phyloP scores from a whole-genome alignment of 1,284 basidiomycete species.

The Cutaneotrichosporon curvatum region DNA sequence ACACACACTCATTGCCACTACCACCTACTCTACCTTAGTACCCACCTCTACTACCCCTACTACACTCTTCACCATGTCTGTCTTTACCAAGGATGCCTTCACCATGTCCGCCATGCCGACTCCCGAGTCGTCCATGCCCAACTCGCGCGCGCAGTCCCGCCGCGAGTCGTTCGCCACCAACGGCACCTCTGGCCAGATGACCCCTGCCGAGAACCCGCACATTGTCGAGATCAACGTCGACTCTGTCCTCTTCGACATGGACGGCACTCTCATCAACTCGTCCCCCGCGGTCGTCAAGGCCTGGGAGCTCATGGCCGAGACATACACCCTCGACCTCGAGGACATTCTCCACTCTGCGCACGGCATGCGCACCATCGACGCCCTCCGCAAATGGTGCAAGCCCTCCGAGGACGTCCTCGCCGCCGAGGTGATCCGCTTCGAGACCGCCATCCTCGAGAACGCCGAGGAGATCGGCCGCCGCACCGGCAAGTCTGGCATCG shows the following conservation, averaged over 20 bases:
- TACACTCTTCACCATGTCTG: constrained; percentile 40
- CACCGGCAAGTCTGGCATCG: constrained; percentile 40
- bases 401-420: constrained; percentile 41
- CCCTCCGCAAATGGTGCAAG: constrained; percentile 44
- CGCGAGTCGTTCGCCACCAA: constrained; percentile 29
- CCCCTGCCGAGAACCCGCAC: constrained; percentile 63
- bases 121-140: constrained; percentile 25
- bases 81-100: constrained; percentile 47
- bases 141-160: constrained; percentile 30
- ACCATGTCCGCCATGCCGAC: constrained; percentile 44
- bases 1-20: not conserved
- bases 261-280: constrained; percentile 44
- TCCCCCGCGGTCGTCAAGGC: constrained; percentile 44
- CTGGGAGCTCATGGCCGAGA: constrained; percentile 42
- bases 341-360: constrained; percentile 42
- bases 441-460: constrained; percentile 43
- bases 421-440: constrained; percentile 44
- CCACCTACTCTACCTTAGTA: no score
- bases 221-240: constrained; percentile 47
- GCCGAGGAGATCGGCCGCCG: constrained; percentile 36
- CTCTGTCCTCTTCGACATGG: constrained; percentile 45
- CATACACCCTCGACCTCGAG: constrained; percentile 42
- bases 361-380: constrained; percentile 45
- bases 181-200: constrained; percentile 54
- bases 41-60: constrained; percentile 15